A percentile compares a stretch with the other conserved stretches of the same genome.
Conservation (phyloP, 306 rosid species). For the Sicyos edulis region DNA sequence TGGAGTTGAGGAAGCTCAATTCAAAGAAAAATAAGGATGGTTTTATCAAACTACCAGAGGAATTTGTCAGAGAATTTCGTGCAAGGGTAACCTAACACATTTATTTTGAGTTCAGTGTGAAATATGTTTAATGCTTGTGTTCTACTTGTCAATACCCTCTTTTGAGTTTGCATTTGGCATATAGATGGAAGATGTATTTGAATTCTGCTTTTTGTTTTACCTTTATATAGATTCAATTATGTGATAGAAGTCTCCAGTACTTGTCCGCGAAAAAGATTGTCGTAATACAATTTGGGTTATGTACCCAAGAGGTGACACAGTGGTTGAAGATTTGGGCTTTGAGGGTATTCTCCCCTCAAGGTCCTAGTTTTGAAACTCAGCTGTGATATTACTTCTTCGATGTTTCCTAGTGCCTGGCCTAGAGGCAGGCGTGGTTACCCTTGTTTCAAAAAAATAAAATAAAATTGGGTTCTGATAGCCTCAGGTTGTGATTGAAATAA, state of each 20-base stretch:
- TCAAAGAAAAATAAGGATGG: conserved; percentile 36
- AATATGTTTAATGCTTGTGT: not conserved
- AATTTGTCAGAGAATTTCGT: conserved; percentile 59
- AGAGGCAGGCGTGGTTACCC: no score
- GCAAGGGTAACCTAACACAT: conserved; percentile 48
- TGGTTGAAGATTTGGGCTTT: no score
- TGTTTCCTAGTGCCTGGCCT: no score
- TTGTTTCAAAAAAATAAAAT: no score
- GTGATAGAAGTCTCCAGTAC: not conserved
- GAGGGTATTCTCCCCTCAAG: no score
- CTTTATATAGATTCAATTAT: not conserved
- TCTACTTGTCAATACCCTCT: not conserved
- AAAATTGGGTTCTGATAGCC: not conserved
- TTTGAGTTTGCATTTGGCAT: not conserved
- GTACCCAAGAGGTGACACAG: no score
- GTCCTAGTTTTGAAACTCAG: no score
- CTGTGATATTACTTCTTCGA: no score
- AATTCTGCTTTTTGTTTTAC: not conserved
- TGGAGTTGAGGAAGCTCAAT: conserved; percentile 40
- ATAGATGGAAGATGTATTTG: not conserved
- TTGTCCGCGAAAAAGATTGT: not conserved
- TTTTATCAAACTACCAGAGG: conserved; percentile 69
- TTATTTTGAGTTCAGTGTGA: not conserved
- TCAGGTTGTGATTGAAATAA: not conserved
- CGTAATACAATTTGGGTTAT: not conserved